Conservation (phyloP, 768 basidiomycete species). For the Hortiboletus campestris region DNA sequence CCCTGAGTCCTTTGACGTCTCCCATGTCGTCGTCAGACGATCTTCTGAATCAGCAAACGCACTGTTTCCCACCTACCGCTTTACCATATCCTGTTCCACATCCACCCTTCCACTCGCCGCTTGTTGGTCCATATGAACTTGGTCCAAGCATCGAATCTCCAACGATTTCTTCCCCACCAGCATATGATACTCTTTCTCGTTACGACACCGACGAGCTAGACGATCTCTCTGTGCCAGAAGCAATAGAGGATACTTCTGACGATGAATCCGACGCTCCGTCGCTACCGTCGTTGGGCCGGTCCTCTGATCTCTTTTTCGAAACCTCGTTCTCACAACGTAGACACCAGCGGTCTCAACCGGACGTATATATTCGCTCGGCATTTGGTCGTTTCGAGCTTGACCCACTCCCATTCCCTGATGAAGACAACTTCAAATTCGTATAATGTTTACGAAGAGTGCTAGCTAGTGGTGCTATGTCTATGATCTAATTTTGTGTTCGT, state of each 20-base stretch:
- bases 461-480: constrained; percentile 49
- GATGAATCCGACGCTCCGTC: constrained; percentile 75
- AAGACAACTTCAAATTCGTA: constrained; percentile 44
- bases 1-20: constrained; percentile 61
- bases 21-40: constrained; percentile 81
- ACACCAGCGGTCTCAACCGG: constrained; percentile 46
- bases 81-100: constrained; percentile 64
- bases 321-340: constrained; percentile 53
- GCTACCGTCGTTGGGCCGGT: constrained; percentile 59
- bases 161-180: constrained; percentile 36
- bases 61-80: constrained; percentile 46
- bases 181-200: constrained; percentile 60
- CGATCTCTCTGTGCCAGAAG: constrained; percentile 70
- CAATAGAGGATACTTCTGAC: constrained; percentile 82
- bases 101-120: constrained; percentile 59
- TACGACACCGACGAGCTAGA: constrained; percentile 62
- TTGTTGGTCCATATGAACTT: constrained; percentile 51
- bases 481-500: constrained; percentile 26
- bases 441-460: constrained; percentile 65
- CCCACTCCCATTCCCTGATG: constrained; percentile 65
- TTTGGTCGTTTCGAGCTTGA: constrained; percentile 69
- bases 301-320: constrained; percentile 54
- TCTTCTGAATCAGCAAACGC: constrained; percentile 53
- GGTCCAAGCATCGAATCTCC: constrained; percentile 43
- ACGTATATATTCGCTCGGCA: constrained; percentile 63